These are phyloP conservation scores for Pugionium dolabratum DNA, from an alignment of 345 rosid species.

Conservation along the genomic window DNA sequence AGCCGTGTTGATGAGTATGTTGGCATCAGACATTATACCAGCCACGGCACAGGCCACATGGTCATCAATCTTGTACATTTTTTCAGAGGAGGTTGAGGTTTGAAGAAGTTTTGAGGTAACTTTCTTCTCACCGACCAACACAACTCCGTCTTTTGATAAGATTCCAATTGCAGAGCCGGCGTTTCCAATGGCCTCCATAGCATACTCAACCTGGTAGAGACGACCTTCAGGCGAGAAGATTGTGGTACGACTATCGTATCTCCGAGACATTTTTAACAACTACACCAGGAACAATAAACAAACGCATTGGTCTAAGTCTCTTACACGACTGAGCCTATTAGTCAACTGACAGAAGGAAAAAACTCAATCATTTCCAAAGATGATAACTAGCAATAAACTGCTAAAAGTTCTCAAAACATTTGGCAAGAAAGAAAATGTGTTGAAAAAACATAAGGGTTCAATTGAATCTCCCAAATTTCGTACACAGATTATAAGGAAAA, in stretches of 20 bases:
- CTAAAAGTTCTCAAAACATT: background rate
- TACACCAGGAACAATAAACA: background rate
- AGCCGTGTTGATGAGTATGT: slow-evolving; percentile 91
- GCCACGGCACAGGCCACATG: slow-evolving; percentile 97
- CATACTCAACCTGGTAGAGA: slow-evolving; percentile 96
- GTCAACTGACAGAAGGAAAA: background rate
- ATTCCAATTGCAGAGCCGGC: slow-evolving; percentile 95
- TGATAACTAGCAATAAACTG: background rate
- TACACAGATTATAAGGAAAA: background rate
- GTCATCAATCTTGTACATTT: slow-evolving; percentile 98
- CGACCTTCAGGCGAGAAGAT: slow-evolving; percentile 99
- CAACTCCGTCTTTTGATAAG: slow-evolving; percentile 85
- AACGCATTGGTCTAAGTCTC: background rate
- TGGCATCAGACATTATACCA: slow-evolving; percentile 98
- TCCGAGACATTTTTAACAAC: slow-evolving; percentile 67
- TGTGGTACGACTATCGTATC: slow-evolving; percentile 98
- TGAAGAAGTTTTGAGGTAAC: slow-evolving; percentile 95
- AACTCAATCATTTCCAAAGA: background rate
- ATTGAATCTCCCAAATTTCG: slow-evolving; percentile 6
- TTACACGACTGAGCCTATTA: background rate
- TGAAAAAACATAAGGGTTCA: no score
- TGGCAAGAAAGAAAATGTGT: background rate
- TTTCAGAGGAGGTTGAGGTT: slow-evolving; percentile 84
- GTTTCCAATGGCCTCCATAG: slow-evolving; percentile 98
- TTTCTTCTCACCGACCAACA: slow-evolving; percentile 93